Base-by-base conservation (phyloP, 441 rosid species). In the Theobroma grandiflorum region DNA sequence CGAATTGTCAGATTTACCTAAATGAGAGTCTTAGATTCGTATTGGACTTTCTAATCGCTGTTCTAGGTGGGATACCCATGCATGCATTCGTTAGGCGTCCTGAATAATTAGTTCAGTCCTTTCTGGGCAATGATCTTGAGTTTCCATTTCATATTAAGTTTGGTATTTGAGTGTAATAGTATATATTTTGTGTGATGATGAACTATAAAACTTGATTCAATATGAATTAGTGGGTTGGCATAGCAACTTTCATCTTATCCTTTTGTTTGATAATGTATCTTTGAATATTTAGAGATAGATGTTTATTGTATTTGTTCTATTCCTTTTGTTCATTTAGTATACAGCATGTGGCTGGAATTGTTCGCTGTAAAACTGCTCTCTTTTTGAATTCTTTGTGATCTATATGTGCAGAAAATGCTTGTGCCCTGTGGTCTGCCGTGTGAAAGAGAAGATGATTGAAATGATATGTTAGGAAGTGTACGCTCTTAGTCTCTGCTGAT, bases 381-480 rank as follows among this genome's bases (percentile, higher is more conserved):
- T 4, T 6, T n/a, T 52, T 15, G 20, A 52, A 58, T 62, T 57
- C 5, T 58, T 58, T 58, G 12, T 16, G 47, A 42, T 79, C 58
- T 57, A 9, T 18, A 35, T 79, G 26, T 81, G 90, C 91, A 95
- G 97, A 95, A 95, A 94, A 92, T 95, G 98, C 98, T 96, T 74
- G 58, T 92, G 86, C 98, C 98, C 6, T 94, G 98, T n/a, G 98
- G 99, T 65, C 92, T 96, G 33, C 97, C 99, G 22, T 98, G 94
- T 1, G 98, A 94, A 78, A 90, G 99, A 89, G 98, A 93, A 89
- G 99, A 95, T 64, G 98, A 94, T 58, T 95, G 84, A 89, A 50
- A 35, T 68, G 55, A 68, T 22, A 43, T 45, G 10, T 45, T 26
- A 45, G 38, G 53, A 68, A 47, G 53, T 43, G 11, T 8, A 68